Base-by-base conservation (phyloP, 306 rosid species). In the Vigna angularis region DNA sequence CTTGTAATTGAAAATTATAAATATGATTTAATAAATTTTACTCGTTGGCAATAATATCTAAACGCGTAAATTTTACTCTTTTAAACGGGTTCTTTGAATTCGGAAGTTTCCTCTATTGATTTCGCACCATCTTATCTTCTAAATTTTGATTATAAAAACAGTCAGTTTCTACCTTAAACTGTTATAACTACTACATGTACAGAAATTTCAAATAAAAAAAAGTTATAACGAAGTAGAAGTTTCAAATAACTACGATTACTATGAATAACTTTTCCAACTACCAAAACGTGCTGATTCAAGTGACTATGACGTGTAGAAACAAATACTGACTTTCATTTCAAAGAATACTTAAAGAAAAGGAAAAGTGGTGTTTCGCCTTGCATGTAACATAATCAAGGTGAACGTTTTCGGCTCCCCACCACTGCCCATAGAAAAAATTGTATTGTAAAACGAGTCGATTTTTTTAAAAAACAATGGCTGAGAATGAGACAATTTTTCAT, bases 401-500 rank as follows among this genome's bases (percentile, higher is more conserved):
- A 49, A 50, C 62, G 20, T 30, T 70, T 70, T 70, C 47, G 32
- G 32, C 30, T 32, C 45, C 26, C 22, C n/a, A 9, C 5, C 28
- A 40, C 47, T 61, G 6, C 75, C 75, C 75, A 70, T 34, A 70
- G 75, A 70, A 70, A 38, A 9, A 47, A 57, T 47, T 67, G 20
- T 22, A 9, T 16, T 16, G 24, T 3, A 48, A 68, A 69, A 15
- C 9, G 30, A 50, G 75, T 70, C 12, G 17, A 50, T 51, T 51
- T 70, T 3, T 49, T 30, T 32, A 0, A 28, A 28, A 70, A 70
- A 70, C 63, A 70, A n/a, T 16, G 75, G 75, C 47, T 50, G 74
- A 65, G 70, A 62, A 63, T 30, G 69, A 69, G 73, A 76, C 74
- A 76, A 76, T 42, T 32, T 52, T 56, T 55, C 57, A 71, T 55